phyloP scores from a whole-genome alignment of 2,329 filamentous ascomycete genomes.

The Volutella citrinella region DNA sequence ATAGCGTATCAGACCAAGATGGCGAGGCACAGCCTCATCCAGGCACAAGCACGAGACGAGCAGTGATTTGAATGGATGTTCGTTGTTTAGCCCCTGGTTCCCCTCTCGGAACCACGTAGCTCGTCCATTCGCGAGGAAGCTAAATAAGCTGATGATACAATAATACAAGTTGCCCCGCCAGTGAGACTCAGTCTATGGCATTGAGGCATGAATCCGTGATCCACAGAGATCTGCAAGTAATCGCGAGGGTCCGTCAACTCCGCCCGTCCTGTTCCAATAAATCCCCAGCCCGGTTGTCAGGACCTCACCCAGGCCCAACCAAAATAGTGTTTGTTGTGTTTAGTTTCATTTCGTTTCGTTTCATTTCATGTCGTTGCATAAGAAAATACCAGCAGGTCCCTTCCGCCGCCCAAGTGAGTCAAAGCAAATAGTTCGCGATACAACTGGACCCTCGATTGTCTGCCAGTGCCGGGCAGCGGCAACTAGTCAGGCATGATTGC shows the following conservation, averaged over 20 bases:
- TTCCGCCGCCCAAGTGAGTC: constrained; percentile 3
- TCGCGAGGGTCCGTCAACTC: constrained; percentile 24
- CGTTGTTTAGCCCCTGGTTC: no score
- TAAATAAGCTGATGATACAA: constrained; percentile 26
- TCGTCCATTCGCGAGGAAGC: no score
- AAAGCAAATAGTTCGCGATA: constrained; percentile 17
- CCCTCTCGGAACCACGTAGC: no score
- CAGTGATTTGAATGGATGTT: no score
- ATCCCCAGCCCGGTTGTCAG: constrained; percentile 6
- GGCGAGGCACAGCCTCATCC: no score
- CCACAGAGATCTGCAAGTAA: constrained; percentile 24
- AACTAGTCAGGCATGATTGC: constrained; percentile 18
- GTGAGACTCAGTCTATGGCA: no score
- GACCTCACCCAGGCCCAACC: constrained; percentile 2
- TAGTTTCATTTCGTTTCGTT: constrained; percentile 26
- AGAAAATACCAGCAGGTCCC: constrained; percentile 16
- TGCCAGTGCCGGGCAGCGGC: constrained; percentile 28
- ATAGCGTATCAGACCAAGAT: no score
- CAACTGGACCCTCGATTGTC: constrained; percentile 16
- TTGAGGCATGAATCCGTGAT: constrained; percentile 19
- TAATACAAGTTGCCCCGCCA: constrained; percentile 26
- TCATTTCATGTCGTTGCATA: constrained; percentile 20
- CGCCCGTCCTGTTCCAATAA: constrained; percentile 12
- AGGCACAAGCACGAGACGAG: no score
- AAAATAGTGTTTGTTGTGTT: constrained; percentile 15